Evolutionary conservation across 2,329 filamentous ascomycete species (phyloP), one percentile per base, ranked within the genome.

Genomic region (Arachnomyces sp.): DNA sequence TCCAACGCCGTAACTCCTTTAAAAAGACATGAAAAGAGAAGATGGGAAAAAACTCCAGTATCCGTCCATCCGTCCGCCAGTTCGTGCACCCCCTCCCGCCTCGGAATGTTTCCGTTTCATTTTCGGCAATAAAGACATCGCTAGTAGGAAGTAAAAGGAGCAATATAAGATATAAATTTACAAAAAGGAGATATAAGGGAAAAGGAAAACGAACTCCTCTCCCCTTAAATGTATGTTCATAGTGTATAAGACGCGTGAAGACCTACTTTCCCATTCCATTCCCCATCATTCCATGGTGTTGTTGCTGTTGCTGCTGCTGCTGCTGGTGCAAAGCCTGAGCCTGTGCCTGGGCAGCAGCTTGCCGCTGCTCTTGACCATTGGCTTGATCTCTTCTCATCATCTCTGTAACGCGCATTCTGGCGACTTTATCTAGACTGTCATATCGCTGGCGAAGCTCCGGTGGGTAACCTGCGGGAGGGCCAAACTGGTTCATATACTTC

Each of bases 221-320:
- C 8, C 18, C n/a, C 34, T 18, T 25, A 9, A 25, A 36, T 16
- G 13, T 18, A 36, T 36, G 18, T 18, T 13, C 42, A 50, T 30
- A 46, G 31, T 38, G 36, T 34, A 37, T 38, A 20, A 34, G 15
- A 32, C 32, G 43, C 35, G 38, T 29, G 35, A 13, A 36, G 9
- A 28, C 38, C 51, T 49, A 61, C 39, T 58, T 62, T 4, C 58
- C 60, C 54, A 61, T 60, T 17, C 57, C 60, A 42, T 61, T 63
- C 29, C 62, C 58, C 62, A 65, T 65, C 58, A 65, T 64, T 33
- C 57, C 61, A 43, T 63, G 59, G 17, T 34, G 39, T 35, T 48
- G 49, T 15, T 12, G 40, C 15, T 43, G 43, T 4, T 34, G 34
- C 12, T 41, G 39, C 16, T 43, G 38, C 17, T 45, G 41, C 1